Percentiles rank a stretch among this genome's conserved stretches.
Conservation (phyloP, 108 stramenopile species). For the Nitzschia putrida region DNA sequence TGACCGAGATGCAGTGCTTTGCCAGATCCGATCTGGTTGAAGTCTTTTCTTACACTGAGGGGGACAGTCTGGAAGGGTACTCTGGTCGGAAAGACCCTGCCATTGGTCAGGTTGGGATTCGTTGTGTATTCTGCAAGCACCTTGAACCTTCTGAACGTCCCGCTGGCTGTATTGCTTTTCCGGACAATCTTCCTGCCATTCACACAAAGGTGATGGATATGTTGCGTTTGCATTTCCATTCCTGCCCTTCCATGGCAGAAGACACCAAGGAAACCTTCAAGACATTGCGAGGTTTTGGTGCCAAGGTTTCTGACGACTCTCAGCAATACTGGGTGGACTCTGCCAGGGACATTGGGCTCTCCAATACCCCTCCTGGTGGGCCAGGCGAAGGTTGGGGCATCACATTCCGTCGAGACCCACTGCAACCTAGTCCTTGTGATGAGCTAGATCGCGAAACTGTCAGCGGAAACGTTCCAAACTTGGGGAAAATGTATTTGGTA, state of each 20-base stretch:
- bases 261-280: conserved; percentile 63
- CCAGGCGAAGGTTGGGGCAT: conserved; percentile 52
- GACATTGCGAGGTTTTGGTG: conserved; percentile 63
- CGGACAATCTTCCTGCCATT: conserved; percentile 55
- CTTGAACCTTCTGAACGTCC: conserved; percentile 44
- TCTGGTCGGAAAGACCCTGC: conserved; percentile 52
- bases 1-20: conserved; percentile 80
- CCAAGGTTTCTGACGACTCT: conserved; percentile 65
- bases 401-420: conserved; percentile 64
- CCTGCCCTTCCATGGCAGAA: conserved; percentile 66
- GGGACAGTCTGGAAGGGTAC: conserved; percentile 57
- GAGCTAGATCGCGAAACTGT: conserved; percentile 57
- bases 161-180: conserved; percentile 60
- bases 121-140: conserved; percentile 76
- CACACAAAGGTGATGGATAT: conserved; percentile 74
- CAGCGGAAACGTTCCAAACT: conserved; percentile 20
- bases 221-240: conserved; percentile 73
- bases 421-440: conserved; percentile 75
- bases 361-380: conserved; percentile 46
- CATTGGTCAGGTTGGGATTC: conserved; percentile 75
- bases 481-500: conserved; percentile 48
- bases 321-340: conserved; percentile 80
- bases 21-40: conserved; percentile 76
- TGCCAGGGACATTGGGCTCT: conserved; percentile 70
- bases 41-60: conserved; percentile 63